These are phyloP conservation scores for Arthonia radiata DNA, from an alignment of 495 filamentous ascomycete genomes.

Conservation along the genomic window DNA sequence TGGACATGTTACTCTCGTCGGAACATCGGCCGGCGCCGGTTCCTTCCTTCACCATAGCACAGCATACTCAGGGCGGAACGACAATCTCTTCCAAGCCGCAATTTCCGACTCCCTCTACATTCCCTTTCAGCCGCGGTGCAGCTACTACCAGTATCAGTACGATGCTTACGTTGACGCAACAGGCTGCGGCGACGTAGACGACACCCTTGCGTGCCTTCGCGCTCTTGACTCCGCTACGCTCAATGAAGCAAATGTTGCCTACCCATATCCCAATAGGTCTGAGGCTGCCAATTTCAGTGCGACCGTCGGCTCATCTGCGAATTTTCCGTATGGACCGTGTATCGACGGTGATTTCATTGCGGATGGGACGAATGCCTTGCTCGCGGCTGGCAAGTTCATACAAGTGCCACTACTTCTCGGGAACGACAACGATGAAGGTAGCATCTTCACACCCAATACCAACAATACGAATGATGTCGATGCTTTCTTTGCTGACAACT, in stretches of 20 bases:
- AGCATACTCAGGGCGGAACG: conserved; percentile 26
- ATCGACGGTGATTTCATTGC: conserved; percentile 32
- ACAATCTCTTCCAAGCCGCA: conserved; percentile 34
- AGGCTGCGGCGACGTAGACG: conserved; percentile 19
- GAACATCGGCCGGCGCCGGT: conserved; percentile 5
- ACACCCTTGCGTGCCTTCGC: conserved; percentile 35
- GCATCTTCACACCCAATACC: conserved; percentile 4
- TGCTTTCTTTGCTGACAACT: conserved; percentile 5
- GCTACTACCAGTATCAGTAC: conserved; percentile 39
- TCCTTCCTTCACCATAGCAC: conserved; percentile 4
- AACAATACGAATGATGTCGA: conserved; percentile 1
- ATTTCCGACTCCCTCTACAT: conserved; percentile 44
- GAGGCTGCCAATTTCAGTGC: conserved; percentile 25
- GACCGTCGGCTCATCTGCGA: no score
- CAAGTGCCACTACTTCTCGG: conserved; percentile 4
- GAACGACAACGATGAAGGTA: conserved; percentile 5
- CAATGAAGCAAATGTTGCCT: conserved; percentile 5
- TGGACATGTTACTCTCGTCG: conserved; percentile 3
- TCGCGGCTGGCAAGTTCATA: conserved; percentile 5
- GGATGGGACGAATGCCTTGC: conserved; percentile 30
- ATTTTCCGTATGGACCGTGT: conserved; percentile 32
- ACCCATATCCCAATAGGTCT: conserved; percentile 26
- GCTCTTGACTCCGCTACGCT: conserved; percentile 10
- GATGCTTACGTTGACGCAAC: conserved; percentile 29
- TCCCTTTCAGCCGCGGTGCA: conserved; percentile 28